phyloP scores from a whole-genome alignment of 768 basidiomycete species.

The Xerocomus potaroensis region DNA sequence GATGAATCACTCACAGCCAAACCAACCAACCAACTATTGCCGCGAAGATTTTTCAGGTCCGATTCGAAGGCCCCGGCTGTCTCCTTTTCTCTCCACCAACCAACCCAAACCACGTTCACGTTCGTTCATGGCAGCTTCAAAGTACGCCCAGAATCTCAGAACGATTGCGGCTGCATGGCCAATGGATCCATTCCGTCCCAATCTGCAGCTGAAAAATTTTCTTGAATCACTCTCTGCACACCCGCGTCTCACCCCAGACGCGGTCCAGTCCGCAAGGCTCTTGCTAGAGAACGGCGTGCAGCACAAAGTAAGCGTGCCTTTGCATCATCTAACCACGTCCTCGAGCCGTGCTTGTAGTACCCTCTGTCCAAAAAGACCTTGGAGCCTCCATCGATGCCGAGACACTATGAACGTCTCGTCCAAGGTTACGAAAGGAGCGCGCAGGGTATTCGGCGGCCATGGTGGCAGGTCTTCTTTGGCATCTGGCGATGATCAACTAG shows the following conservation, averaged over 20 bases:
- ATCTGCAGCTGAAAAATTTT: slow-evolving; percentile 66
- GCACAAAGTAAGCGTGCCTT: slow-evolving; percentile 44
- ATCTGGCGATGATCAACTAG: slow-evolving; percentile 47
- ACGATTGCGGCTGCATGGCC: slow-evolving; percentile 61
- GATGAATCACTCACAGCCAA: too few relatives aligned
- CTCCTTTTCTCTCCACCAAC: background rate
- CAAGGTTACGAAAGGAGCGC: slow-evolving; percentile 74
- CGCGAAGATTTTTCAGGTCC: too few relatives aligned
- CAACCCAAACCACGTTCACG: background rate
- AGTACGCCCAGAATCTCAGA: slow-evolving; percentile 36
- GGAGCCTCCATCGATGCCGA: slow-evolving; percentile 65
- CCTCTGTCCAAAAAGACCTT: slow-evolving; percentile 59
- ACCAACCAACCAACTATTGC: too few relatives aligned
- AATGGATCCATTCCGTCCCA: slow-evolving; percentile 71
- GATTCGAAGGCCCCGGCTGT: too few relatives aligned
- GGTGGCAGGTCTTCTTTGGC: slow-evolving; percentile 82
- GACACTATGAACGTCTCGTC: slow-evolving; percentile 67
- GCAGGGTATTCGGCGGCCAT: slow-evolving; percentile 70
- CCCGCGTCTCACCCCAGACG: slow-evolving; percentile 58
- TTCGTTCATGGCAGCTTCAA: slow-evolving; percentile 30
- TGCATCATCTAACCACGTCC: background rate
- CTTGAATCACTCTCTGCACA: slow-evolving; percentile 62
- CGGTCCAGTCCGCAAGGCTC: slow-evolving; percentile 56
- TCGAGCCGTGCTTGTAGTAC: slow-evolving; percentile 44
- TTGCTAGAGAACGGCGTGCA: slow-evolving; percentile 52